Evolutionary conservation across 2,329 filamentous ascomycete species (phyloP), one percentile per base, ranked within the genome.

Genomic region (Penicillium occitanis): DNA sequence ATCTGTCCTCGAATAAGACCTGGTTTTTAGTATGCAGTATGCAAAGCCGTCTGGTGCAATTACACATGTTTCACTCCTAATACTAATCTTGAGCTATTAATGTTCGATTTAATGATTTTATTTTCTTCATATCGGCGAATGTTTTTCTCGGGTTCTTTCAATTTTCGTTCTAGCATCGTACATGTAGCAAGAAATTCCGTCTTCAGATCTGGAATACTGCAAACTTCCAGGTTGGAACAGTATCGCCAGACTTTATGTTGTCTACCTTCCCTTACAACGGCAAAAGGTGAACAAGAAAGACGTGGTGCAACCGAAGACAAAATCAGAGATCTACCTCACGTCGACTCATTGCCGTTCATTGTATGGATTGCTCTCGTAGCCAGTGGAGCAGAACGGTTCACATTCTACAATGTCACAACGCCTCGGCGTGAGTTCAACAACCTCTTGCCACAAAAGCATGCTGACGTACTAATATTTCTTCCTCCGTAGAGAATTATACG

Each of bases 401-500:
- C 61, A 14, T 63, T 40, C 35, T 63, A 53, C 25, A 35, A 33
- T 53, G 35, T 63, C 61, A 55, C 48, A 53, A 63, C 61, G 2
- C 61, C 61, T 3, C 55, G 44, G 61, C 61, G 61, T 63, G 28
- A 63, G 61, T 63, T 17, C 3, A 17, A 33, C 30, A 33, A 33
- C 30, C 6, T 7, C 30, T 33, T 33, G 60, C 7, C 22, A 33
- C 17, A 7, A 63, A 68, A 71, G 51, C 2, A 62, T 14, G 3
- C 44, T 3, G 17, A 30, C 14, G 19, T n/a, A 46, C 14, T 46
- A 13, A 46, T 46, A 46, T 22, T 46, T 46, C 6, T 46, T 19
- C 3, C 25, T 22, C n/a, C 22, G 19, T 5, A 57, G 61, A 63
- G 3, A 63, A 63, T 13, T 63, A 63, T 25, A 63, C 40, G 48